Base-by-base conservation (phyloP, 257 asterid genomes). In the Nicotiana tabacum region DNA sequence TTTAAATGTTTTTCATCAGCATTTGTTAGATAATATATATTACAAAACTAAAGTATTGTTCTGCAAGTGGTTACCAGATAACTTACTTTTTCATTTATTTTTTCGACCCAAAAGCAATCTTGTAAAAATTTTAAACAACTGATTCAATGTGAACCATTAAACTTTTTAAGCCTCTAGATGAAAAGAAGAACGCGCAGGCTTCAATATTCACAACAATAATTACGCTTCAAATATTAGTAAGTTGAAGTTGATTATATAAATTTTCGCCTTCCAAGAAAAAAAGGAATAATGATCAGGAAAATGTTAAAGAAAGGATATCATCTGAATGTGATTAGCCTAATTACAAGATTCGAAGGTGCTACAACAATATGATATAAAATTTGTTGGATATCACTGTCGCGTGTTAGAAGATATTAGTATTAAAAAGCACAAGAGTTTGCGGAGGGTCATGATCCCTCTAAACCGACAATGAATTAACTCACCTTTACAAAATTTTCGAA, bases 61-160 rank as follows among this genome's bases (percentile, higher is more conserved):
- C 64, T 74, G 27, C 64, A 48, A 74, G 80, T 74, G 13, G 80
- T 74, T 51, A 43, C 80, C 43, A 74, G 80, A 74, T 74, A 27
- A 48, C 62, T 13, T 74, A 74, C 24, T 27, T 48, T 51, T 74
- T 15, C 43, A 17, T 67, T 66, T 15, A 17, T 37, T 39, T 69
- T 10, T 4, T 12, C 15, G 21, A 12, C 24, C 9, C 43, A 15
- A 74, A 29, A 74, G 80, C 32, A 4, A 27, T 24, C 9, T 74
- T 74, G 1, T 48, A 6, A 24, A 0, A 68, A 7, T 2, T 43
- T n/a, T 21, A 72, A 7, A 17, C 32, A 69, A 0, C 6, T 15
- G 61, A 56, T 56, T 16, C n/a, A 56, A 15, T 56, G 61, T 56
- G 21, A 56, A 4, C n/a, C 17, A 53, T 53, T 53, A 3, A 13